phyloP scores from a whole-genome alignment of 257 asterid species.

The Solanum dulcamara region DNA sequence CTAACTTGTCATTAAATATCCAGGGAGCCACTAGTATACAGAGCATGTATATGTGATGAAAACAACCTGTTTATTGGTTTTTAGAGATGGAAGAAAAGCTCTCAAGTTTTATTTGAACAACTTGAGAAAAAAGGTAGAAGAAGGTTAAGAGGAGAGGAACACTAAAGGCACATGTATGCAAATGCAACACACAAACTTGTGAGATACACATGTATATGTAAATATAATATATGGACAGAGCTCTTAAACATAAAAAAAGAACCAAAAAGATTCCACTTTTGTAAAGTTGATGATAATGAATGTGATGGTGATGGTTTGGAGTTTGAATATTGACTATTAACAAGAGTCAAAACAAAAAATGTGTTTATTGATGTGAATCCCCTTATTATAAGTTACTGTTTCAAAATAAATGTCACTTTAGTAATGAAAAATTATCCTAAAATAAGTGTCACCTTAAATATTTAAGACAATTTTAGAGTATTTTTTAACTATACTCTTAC shows the following conservation, averaged over 20 bases:
- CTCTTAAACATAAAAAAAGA: not conserved
- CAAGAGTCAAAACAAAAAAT: not conserved
- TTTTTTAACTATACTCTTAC: not conserved
- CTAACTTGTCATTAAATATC: not conserved
- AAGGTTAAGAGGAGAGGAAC: not conserved
- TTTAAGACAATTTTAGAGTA: not conserved
- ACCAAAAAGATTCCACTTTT: not conserved
- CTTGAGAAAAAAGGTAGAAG: not conserved
- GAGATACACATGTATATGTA: not conserved
- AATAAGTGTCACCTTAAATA: not conserved
- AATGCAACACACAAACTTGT: not conserved
- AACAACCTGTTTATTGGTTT: not conserved
- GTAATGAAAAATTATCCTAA: accelerated
- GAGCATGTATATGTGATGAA: not conserved
- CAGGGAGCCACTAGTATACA: not conserved
- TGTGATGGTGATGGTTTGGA: not conserved
- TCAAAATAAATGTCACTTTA: not conserved
- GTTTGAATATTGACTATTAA: not conserved
- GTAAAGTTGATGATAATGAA: not conserved
- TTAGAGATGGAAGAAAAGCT: not conserved
- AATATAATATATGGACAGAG: not conserved
- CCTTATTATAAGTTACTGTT: not conserved
- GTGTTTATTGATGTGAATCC: not conserved
- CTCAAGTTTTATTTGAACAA: not conserved
- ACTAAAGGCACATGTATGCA: not conserved